Conservation (phyloP, 1,139 yeast genomes). For the Scheffersomyces lignicola region DNA sequence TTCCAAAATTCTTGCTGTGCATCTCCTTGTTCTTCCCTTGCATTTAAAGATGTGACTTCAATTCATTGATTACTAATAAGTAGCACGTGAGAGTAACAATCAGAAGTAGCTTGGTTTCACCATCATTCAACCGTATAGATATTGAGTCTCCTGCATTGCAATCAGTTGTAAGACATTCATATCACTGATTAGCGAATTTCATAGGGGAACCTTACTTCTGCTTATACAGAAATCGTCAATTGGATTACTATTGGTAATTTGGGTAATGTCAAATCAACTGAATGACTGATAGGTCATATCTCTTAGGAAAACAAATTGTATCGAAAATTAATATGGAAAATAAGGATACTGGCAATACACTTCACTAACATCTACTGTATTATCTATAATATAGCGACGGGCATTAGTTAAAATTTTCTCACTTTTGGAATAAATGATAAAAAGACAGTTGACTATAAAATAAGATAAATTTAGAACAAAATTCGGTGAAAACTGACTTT, state of each 20-base stretch:
- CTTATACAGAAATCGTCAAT: not conserved
- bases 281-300: not conserved
- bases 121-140: not conserved
- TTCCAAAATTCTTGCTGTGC: conserved; percentile 1
- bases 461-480: no score
- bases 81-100: conserved; percentile 1
- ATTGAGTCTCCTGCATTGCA: not conserved
- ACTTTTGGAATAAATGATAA: no score
- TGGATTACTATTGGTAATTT: not conserved
- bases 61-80: not conserved
- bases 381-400: no score
- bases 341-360: conserved; percentile 1
- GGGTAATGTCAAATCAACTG: conserved; percentile 1
- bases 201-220: not conserved
- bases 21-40: no score
- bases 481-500: no score
- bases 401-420: no score
- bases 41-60: no score
- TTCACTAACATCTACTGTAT: not conserved
- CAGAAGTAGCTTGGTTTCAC: no score
- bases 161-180: not conserved
- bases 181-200: conserved; percentile 1
- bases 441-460: no score
- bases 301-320: no score
- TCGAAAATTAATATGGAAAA: not conserved